A percentile compares a stretch with the other conserved stretches of the same genome.
Conservation (phyloP, 2,329 filamentous ascomycete species). For the Pyrenophora seminiperda region DNA sequence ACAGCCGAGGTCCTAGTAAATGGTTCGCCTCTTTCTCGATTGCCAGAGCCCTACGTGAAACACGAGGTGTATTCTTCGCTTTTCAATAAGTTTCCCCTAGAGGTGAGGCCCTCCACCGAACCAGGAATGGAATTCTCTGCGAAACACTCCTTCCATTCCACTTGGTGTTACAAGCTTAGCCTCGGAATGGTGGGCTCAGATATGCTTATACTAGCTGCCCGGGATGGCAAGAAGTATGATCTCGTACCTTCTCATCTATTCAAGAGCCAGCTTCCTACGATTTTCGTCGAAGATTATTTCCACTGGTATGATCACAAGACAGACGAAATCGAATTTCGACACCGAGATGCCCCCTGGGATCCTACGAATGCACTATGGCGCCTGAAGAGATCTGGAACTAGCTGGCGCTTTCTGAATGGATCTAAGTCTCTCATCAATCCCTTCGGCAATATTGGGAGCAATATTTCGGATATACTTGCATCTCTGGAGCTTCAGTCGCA, state of each 20-base stretch:
- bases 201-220: constrained; percentile 28
- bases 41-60: constrained; percentile 54
- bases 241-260: constrained; percentile 46
- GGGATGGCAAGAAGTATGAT: constrained; percentile 16
- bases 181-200: constrained; percentile 40
- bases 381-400: constrained; percentile 13
- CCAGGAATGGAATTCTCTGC: constrained; percentile 52
- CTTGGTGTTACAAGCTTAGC: background rate
- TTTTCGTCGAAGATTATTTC: constrained; percentile 24
- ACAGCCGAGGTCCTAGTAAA: constrained; percentile 60
- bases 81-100: constrained; percentile 51
- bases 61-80: constrained; percentile 51
- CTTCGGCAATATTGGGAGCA: constrained; percentile 9
- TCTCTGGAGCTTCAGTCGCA: constrained; percentile 22
- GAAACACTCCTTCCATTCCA: constrained; percentile 26
- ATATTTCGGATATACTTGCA: constrained; percentile 14
- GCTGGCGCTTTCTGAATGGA: constrained; percentile 23
- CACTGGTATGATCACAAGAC: constrained; percentile 21
- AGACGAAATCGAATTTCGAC: constrained; percentile 19
- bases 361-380: constrained; percentile 15
- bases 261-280: constrained; percentile 39
- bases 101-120: constrained; percentile 51
- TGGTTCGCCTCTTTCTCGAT: constrained; percentile 54
- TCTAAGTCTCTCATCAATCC: constrained; percentile 10
- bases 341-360: constrained; percentile 11